phyloP scores from a whole-genome alignment of 495 filamentous ascomycete genomes.

The Penicillium cinerascens region DNA sequence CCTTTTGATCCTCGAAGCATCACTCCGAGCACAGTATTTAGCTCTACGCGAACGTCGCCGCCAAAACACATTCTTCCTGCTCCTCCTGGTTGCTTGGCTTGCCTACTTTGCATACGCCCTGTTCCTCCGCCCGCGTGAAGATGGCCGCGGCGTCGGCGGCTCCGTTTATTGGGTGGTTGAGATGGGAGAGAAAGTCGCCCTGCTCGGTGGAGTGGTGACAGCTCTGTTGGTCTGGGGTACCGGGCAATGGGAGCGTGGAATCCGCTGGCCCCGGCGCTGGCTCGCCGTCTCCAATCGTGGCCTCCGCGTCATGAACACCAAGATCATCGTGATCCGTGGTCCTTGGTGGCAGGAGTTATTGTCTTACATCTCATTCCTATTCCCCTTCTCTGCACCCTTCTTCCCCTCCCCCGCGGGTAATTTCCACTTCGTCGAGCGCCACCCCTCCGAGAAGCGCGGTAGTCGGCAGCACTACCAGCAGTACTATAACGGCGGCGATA shows the following conservation, averaged over 20 bases:
- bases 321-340: constrained; percentile 83
- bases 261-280: constrained; percentile 92
- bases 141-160: constrained; percentile 85
- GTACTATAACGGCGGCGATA: constrained; percentile 45
- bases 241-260: constrained; percentile 90
- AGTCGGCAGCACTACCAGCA: constrained; percentile 39
- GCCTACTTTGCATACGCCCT: constrained; percentile 79
- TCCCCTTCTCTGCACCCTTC: constrained; percentile 68
- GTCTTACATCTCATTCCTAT: constrained; percentile 66
- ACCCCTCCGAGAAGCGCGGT: constrained; percentile 44
- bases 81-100: constrained; percentile 74
- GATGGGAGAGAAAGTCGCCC: constrained; percentile 78
- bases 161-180: constrained; percentile 95
- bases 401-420: constrained; percentile 59
- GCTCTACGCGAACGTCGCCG: constrained; percentile 81
- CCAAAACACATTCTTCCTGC: constrained; percentile 92
- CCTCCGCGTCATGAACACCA: constrained; percentile 87
- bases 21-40: constrained; percentile 88
- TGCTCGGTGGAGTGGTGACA: constrained; percentile 82
- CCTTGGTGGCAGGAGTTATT: constrained; percentile 76
- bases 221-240: constrained; percentile 84
- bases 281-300: constrained; percentile 84
- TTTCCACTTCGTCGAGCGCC: constrained; percentile 62
- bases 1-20: constrained; percentile 93
- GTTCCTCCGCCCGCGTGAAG: constrained; percentile 84